These are phyloP conservation scores for Citropsis articulata DNA, from an alignment of 345 rosid species.

Conservation along the genomic window DNA sequence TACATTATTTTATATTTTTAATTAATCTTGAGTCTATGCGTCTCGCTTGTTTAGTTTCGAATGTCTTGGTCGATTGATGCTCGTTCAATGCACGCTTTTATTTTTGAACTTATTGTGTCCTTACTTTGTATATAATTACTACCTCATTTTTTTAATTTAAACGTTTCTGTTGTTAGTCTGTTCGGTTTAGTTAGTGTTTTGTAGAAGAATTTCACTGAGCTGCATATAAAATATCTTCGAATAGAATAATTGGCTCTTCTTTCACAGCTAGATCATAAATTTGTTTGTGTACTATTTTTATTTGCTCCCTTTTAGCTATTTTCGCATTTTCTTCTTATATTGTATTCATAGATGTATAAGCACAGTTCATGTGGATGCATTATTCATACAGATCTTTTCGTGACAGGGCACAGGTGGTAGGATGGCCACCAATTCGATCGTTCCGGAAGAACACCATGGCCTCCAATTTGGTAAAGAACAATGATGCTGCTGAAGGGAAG, in stretches of 20 bases:
- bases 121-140: not conserved
- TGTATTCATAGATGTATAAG: not conserved
- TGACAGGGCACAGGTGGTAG: constrained; percentile 61
- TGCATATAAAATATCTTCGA: not conserved
- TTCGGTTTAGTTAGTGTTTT: not conserved
- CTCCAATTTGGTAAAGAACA: constrained; percentile 37
- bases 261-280: not conserved
- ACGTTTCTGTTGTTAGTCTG: not conserved
- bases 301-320: not conserved
- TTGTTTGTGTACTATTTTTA: not conserved
- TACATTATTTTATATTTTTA: not conserved
- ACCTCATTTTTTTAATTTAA: not conserved
- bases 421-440: constrained; percentile 67
- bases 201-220: not conserved
- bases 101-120: not conserved
- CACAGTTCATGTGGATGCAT: not conserved
- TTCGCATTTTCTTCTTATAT: not conserved
- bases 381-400: constrained; percentile 12
- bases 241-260: not conserved
- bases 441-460: constrained; percentile 57
- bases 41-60: not conserved
- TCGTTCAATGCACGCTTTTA: not conserved
- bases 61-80: constrained; percentile 1
- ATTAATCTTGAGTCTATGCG: not conserved
- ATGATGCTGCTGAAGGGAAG: constrained; percentile 41